These are phyloP conservation scores for Angophora floribunda DNA, from an alignment of 345 rosid species.

Conservation along the genomic window DNA sequence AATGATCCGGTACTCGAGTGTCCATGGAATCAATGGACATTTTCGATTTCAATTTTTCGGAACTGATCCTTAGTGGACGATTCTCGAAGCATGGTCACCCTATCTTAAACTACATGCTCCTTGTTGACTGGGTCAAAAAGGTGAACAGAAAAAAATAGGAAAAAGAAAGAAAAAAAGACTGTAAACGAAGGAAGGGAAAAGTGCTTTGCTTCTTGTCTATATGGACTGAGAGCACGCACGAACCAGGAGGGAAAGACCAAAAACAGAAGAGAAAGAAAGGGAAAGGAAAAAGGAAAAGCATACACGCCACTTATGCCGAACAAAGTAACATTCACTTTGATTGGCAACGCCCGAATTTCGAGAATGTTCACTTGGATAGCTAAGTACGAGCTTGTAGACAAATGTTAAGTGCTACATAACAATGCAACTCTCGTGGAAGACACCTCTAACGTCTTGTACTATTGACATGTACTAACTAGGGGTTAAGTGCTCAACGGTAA, in stretches of 20 bases:
- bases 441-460: rapidly evolving
- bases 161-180: background rate
- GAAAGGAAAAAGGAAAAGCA: background rate
- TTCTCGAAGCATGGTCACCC: too few species aligned
- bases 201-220: background rate
- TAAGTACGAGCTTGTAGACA: background rate
- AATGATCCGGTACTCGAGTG: too few species aligned
- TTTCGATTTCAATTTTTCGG: too few species aligned
- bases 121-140: background rate
- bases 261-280: background rate
- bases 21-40: too few species aligned
- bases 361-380: background rate
- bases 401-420: rapidly evolving
- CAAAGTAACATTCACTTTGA: too few species aligned
- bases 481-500: rapidly evolving
- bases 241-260: background rate
- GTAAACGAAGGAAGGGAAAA: background rate
- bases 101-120: too few species aligned
- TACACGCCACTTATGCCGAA: too few species aligned
- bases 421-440: background rate
- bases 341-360: background rate
- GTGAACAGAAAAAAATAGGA: background rate
- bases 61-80: too few species aligned
- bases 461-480: too few species aligned
- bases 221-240: background rate